A percentile compares a stretch with the other conserved stretches of the same genome.
Evolutionary conservation across 352 stramenopile species (phyloP).

Genomic region (Pseudoperonospora humuli): DNA sequence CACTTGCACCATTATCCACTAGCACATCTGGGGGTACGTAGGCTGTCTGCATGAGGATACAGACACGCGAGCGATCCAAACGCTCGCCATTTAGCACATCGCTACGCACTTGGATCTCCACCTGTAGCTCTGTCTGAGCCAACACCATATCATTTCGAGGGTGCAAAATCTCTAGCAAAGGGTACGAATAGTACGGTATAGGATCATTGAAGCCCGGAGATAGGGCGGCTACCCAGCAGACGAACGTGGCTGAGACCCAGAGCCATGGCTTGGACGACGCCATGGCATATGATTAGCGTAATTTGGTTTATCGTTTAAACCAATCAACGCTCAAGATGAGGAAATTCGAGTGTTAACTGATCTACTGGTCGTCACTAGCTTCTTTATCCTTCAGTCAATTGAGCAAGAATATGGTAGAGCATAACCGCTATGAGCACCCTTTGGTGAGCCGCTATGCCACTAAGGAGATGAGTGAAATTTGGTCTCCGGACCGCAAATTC

Average conservation of each 20-base stretch:
- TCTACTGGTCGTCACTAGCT: too few species aligned
- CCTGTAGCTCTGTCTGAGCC: slow-evolving; percentile 33
- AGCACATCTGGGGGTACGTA: slow-evolving; percentile 33
- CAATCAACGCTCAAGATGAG: too few species aligned
- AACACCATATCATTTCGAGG: slow-evolving; percentile 45
- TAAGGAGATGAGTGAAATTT: slow-evolving; percentile 99
- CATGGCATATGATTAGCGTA: too few species aligned
- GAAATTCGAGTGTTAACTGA: too few species aligned
- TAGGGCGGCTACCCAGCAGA: slow-evolving; percentile 5
- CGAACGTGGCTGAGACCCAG: neutral
- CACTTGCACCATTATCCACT: slow-evolving; percentile 19
- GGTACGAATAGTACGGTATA: slow-evolving; percentile 20
- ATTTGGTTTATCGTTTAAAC: too few species aligned
- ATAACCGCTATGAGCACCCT: slow-evolving; percentile 86
- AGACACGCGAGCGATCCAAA: slow-evolving; percentile 41
- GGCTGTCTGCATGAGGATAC: slow-evolving; percentile 46
- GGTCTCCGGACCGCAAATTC: slow-evolving; percentile 98
- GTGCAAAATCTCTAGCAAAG: slow-evolving; percentile 51
- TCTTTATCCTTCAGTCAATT: too few species aligned
- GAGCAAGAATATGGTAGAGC: slow-evolving; percentile 24
- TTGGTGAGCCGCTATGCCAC: slow-evolving; percentile 94
- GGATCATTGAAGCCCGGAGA: slow-evolving; percentile 27
- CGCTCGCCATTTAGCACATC: slow-evolving; percentile 22
- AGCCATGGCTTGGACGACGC: neutral
- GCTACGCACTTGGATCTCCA: slow-evolving; percentile 42